Percentiles rank a stretch among this genome's conserved stretches.
Conservation (phyloP, 148 eudicot genomes). For the Beta vulgaris region DNA sequence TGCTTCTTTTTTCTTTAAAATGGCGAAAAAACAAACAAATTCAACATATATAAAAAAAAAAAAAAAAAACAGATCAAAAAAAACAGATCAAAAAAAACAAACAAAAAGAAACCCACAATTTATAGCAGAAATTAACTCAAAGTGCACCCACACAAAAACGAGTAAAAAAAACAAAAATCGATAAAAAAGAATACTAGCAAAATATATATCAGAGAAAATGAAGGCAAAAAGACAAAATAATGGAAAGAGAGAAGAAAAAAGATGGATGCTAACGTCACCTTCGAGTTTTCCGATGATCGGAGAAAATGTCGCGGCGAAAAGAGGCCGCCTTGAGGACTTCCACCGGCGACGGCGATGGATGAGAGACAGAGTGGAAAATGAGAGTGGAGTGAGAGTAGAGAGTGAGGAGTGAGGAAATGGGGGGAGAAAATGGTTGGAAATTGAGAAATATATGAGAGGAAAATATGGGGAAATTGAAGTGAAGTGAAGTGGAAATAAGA, state of each 20-base stretch:
- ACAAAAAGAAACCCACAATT: background rate
- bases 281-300: conserved; percentile 15
- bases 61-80: background rate
- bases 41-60: background rate
- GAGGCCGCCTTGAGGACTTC: background rate
- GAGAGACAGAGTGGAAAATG: background rate
- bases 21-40: background rate
- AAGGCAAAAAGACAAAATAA: background rate
- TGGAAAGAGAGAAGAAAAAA: background rate
- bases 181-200: background rate
- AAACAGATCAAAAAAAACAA: background rate
- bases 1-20: too few relatives aligned
- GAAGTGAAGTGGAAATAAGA: background rate
- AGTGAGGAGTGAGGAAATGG: background rate
- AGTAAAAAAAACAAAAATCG: background rate
- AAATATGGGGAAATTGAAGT: background rate
- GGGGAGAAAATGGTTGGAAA: too few relatives aligned
- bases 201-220: background rate
- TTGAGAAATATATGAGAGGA: too few relatives aligned
- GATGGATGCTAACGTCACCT: background rate
- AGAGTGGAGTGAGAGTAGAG: background rate
- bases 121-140: background rate
- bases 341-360: background rate
- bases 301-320: background rate
- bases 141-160: background rate